Percentiles rank a stretch among this genome's conserved stretches.
These are phyloP conservation scores for Xerophyta viscosa DNA, from an alignment of 106 monocot species.

Conservation along the genomic window DNA sequence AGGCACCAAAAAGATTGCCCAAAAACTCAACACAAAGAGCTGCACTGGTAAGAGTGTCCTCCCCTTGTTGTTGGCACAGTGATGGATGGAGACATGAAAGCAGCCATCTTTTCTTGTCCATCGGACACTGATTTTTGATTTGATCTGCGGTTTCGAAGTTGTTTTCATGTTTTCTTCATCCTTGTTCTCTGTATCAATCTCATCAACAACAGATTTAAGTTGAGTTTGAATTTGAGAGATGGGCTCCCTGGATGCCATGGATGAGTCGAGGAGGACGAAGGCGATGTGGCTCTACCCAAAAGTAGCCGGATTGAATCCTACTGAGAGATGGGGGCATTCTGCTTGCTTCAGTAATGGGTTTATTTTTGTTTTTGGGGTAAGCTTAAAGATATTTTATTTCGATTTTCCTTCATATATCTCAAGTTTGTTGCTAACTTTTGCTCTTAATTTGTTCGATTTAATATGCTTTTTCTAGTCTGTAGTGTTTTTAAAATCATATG, in stretches of 20 bases:
- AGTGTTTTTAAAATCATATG: no score
- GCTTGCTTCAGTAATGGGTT: conserved; percentile 67
- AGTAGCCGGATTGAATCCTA: conserved; percentile 62
- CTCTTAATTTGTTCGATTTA: no score
- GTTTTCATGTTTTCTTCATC: no score
- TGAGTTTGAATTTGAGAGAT: no score
- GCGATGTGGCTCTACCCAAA: conserved; percentile 98
- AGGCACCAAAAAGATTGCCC: no score
- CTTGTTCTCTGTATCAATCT: no score
- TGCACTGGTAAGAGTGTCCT: no score
- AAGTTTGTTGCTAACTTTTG: background rate
- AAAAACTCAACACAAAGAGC: conserved; percentile 1
- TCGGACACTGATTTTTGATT: conserved; percentile 30
- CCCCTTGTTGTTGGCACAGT: conserved; percentile 42
- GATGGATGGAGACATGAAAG: conserved; percentile 51
- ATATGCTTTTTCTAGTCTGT: no score
- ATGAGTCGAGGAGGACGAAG: conserved; percentile 52
- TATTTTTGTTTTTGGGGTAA: conserved; percentile 86
- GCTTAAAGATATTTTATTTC: background rate
- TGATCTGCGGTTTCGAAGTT: conserved; percentile 8
- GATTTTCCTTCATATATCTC: background rate
- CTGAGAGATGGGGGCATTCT: conserved; percentile 98
- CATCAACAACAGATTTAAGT: no score
- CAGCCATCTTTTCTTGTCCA: conserved; percentile 55
- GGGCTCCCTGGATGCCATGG: conserved; percentile 48